Conservation (phyloP, 2,329 filamentous ascomycete genomes). For the Hirsutella rhossiliensis region DNA sequence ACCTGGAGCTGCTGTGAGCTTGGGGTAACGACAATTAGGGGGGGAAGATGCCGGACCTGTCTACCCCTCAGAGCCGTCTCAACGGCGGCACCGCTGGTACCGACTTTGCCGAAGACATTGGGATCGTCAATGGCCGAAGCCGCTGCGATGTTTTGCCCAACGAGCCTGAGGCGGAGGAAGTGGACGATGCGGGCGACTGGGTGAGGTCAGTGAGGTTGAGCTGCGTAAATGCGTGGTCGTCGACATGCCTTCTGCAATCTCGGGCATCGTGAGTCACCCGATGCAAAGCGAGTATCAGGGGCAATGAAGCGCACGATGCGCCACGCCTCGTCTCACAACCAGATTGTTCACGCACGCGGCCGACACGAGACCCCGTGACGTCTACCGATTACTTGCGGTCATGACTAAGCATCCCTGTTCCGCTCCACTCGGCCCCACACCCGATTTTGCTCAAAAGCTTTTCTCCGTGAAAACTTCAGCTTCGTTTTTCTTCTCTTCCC, state of each 20-base stretch:
- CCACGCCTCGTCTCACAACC: neutral
- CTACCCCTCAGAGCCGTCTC: slow-evolving; percentile 62
- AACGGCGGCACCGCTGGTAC: slow-evolving; percentile 66
- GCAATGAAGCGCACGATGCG: neutral
- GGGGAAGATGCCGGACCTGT: slow-evolving; percentile 27
- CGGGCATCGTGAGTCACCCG: slow-evolving; percentile 35
- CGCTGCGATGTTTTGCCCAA: slow-evolving; percentile 65
- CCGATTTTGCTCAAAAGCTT: neutral
- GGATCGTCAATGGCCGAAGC: slow-evolving; percentile 65
- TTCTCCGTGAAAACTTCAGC: neutral
- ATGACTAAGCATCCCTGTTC: neutral
- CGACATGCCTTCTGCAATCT: slow-evolving; percentile 45
- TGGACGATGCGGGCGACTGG: slow-evolving; percentile 74
- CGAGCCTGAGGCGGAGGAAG: slow-evolving; percentile 70
- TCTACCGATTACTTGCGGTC: neutral
- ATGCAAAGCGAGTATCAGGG: neutral
- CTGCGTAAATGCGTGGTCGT: neutral
- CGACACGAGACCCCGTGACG: slow-evolving; percentile 19
- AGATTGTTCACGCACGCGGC: slow-evolving; percentile 8
- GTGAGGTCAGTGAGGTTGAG: neutral
- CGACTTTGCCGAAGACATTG: slow-evolving; percentile 84
- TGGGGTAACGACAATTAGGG: neutral
- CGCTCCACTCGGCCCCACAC: neutral
- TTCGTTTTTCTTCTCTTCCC: slow-evolving; percentile 1
- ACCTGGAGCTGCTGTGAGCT: slow-evolving; percentile 24